Base-by-base conservation (phyloP, 148 eudicot genomes). In the Camellia japonica region DNA sequence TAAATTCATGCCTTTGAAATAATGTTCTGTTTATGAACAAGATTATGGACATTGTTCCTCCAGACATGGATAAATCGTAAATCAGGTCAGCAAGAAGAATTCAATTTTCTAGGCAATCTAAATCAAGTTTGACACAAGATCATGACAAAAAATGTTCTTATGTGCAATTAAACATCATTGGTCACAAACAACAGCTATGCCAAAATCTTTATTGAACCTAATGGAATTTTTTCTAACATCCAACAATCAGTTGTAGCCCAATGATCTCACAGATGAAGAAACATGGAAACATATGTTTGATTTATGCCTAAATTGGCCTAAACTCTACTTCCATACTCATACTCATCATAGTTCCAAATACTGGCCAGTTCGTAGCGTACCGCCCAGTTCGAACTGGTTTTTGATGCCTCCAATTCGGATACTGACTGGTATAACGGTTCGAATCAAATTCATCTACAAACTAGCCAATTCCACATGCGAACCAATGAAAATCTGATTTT, bases 1-100 rank as follows among this genome's bases (percentile, higher is more conserved):
- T 38, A 51, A 49, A 61, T 46, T 9, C 18, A 73, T 49, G 75
- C n/a, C 68, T 68, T 47, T 59, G 44, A 76, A 68, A 71, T 74
- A 49, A 44, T 61, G 70, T 41, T 47, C 13, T 5, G 7, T 62
- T 68, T n/a, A 30, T 30, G 16, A 55, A 77, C 38, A 62, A 47
- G 10, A 76, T 52, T 62, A 63, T 42, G 12, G 43, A 65, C 46
- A 30, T 15, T 41, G 64, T 42, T 54, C 83, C 44, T n/a, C 52
- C 6, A 14, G 66, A 64, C 73, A 75, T 5, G n/a, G 15, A 61
- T 19, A 42, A 65, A 43, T 65, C 2, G 41, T 55, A 63, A 62
- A 80, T 47, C 60, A 41, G 30, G 60, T 52, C 38, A 64, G 20
- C 52, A 73, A 20, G 18, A 79, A 65, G 14, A 61, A 46, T 23